Evolutionary conservation across 2,329 filamentous ascomycete genomes (phyloP), one percentile per base, ranked within the genome.

Genomic region (Dendryphion nanum): DNA sequence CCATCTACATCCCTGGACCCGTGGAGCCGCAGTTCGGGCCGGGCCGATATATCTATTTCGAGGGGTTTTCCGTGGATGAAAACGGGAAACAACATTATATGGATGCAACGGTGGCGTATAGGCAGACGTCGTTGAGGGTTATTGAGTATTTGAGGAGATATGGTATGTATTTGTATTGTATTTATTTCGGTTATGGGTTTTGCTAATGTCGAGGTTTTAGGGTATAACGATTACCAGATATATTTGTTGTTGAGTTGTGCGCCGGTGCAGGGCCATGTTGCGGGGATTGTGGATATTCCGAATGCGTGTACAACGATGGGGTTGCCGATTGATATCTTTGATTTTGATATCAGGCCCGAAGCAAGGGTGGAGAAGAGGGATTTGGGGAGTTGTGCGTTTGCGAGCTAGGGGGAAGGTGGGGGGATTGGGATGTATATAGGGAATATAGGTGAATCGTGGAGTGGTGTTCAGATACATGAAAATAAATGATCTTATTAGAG

Each of bases 261-360:
- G 0, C 89, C 90, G 0, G 78, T 95, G 4, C 86, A 94, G 63
- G 90, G 90, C 0, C 87, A 94, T 58, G 79, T 95, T 35, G 90
- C 89, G 1, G 89, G 90, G 0, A 85, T 95, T 40, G 89, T 95
- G 6, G 89, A 95, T 64, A 70, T 95, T 33, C 89, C 89, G 0
- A 95, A 95, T 60, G 87, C 86, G 0, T 95, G 90, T 59, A 95
- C 89, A 4, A 95, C 90, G 0, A 72, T 95, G 42, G 89, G 89
- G 0, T 61, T 95, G 37, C 90, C 90, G 1, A 88, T 95, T 75
- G 90, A 95, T 67, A 94, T 96, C 37, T 96, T 96, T 55, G 87
- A 93, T 58, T 95, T 96, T 66, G 89, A 95, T 61, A 91, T 95
- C 50, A 79, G 81, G 32, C 87, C 89, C 1, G 75, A 76, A 39